Base-by-base conservation (phyloP, 228 moss, liverwort and hornwort species). In the Sphagnum fallax region DNA sequence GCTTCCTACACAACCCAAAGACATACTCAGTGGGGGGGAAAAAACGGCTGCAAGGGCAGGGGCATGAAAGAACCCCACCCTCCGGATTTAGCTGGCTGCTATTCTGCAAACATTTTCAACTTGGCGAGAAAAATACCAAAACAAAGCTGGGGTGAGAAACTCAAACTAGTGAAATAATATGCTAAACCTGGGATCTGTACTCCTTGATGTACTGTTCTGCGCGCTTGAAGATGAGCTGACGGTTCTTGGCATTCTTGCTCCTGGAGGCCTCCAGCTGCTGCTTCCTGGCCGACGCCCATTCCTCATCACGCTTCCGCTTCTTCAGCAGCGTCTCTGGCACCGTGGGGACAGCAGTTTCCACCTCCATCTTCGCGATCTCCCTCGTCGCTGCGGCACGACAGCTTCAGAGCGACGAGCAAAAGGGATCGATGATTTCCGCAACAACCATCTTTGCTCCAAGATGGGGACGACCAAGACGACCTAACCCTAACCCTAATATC, bases 301-400 rank as follows among this genome's bases (percentile, higher is more conserved):
- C 67, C 48, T 88, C 88, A 61, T 88, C 80, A 47, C 88, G 66
- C 84, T 88, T 84, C 69, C 84, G 84, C 76, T 88, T 88, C 81
- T 89, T 86, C 0, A 83, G 63, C 2, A 81, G 77, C 50, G 83
- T 72, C 70, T 89, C 85, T 55, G 83, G 89, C 89, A 89, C 86
- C 11, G 15, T 59, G 71, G 77, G 72, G 70, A 74, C 74, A 59
- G 82, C 53, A 52, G 77, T 79, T 66, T 59, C 71, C 32, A 76
- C 80, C 51, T 76, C 78, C 32, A 32, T 32, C 32, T 32, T 32
- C 32, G 32, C 32, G 32, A 32, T 32, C 32, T 32, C 32, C 32
- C 1, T 32, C 32, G 32, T 32, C 32, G 2, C 32, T 32, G 32
- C 32, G 32, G 32, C 32, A 32, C 32, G 32, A 32, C 32, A 32